A percentile compares a stretch with the other conserved stretches of the same genome.
These are phyloP conservation scores for Arthrocladium fulminans DNA, from an alignment of 2,329 filamentous ascomycete genomes.

Conservation along the genomic window DNA sequence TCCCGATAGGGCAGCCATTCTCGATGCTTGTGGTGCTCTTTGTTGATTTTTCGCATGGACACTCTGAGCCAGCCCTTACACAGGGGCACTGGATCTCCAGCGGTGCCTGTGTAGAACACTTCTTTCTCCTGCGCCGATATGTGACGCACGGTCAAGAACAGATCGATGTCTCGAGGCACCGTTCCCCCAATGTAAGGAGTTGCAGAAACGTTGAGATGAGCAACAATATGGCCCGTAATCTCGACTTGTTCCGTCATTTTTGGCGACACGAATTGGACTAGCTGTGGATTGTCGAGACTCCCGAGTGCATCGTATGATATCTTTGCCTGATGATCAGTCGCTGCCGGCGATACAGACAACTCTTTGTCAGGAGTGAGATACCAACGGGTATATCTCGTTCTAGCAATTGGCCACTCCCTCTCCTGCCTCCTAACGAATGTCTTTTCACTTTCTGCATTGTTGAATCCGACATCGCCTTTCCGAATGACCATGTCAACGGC, in stretches of 20 bases:
- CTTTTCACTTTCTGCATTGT: slow-evolving; percentile 53
- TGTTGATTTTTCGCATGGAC: slow-evolving; percentile 42
- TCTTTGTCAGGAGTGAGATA: slow-evolving; percentile 45
- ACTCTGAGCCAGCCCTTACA: slow-evolving; percentile 48
- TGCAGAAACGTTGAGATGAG: slow-evolving; percentile 55
- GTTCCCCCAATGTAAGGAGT: slow-evolving; percentile 31
- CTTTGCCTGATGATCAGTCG: slow-evolving; percentile 28
- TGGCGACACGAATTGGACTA: slow-evolving; percentile 49
- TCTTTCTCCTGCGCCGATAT: slow-evolving; percentile 42
- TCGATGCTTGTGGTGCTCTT: slow-evolving; percentile 35
- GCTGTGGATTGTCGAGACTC: slow-evolving; percentile 44
- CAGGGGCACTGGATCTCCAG: slow-evolving; percentile 46
- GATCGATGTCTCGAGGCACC: slow-evolving; percentile 44
- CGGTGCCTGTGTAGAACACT: slow-evolving; percentile 48
- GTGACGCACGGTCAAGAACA: slow-evolving; percentile 49
- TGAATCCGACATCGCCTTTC: slow-evolving; percentile 59
- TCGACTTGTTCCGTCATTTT: slow-evolving; percentile 57
- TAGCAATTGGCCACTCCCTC: slow-evolving; percentile 56
- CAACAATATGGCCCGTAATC: slow-evolving; percentile 59
- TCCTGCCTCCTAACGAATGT: slow-evolving; percentile 49
- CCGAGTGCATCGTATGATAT: slow-evolving; percentile 54
- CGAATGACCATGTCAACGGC: slow-evolving; percentile 54
- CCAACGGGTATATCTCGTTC: slow-evolving; percentile 55
- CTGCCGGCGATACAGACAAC: slow-evolving; percentile 32
- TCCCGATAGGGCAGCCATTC: slow-evolving; percentile 42